Evolutionary conservation across 2,329 filamentous ascomycete species (phyloP).

Genomic region (Calonectria henricotiae): DNA sequence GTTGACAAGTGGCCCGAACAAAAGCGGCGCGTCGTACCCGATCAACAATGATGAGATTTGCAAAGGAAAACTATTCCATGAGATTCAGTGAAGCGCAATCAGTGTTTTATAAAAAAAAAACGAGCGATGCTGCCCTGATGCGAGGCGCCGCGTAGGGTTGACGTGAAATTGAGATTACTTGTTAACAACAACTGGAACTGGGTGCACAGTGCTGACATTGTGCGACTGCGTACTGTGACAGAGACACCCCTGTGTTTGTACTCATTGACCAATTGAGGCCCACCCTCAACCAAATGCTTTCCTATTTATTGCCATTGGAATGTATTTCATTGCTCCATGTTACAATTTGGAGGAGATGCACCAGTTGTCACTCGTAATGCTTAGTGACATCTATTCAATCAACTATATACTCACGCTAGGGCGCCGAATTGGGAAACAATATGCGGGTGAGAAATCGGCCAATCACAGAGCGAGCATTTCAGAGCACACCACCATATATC

Average conservation of each 20-base stretch:
- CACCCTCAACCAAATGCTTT: not conserved
- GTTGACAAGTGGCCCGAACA: constrained; percentile 51
- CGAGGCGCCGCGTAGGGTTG: not conserved
- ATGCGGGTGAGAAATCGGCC: constrained; percentile 31
- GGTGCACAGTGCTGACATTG: constrained; percentile 31
- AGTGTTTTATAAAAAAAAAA: not conserved
- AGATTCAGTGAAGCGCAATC: not conserved
- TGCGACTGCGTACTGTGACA: constrained; percentile 42
- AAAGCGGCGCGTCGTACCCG: constrained; percentile 12
- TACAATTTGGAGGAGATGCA: not conserved
- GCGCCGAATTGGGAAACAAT: constrained; percentile 1
- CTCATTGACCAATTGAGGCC: constrained; percentile 19
- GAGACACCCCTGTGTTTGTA: constrained; percentile 10
- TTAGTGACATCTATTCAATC: constrained; percentile 6
- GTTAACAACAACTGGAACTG: constrained; percentile 32
- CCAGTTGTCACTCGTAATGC: not conserved
- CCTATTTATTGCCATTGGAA: no score
- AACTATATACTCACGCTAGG: constrained; percentile 1
- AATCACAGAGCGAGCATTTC: constrained; percentile 52
- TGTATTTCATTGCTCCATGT: not conserved
- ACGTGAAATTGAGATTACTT: constrained; percentile 38
- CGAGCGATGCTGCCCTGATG: not conserved
- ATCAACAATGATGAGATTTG: not conserved
- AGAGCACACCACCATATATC: constrained; percentile 45
- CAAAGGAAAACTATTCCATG: not conserved